Evolutionary conservation across 2,329 filamentous ascomycete genomes (phyloP).

Genomic region (Aspergillus sp.): DNA sequence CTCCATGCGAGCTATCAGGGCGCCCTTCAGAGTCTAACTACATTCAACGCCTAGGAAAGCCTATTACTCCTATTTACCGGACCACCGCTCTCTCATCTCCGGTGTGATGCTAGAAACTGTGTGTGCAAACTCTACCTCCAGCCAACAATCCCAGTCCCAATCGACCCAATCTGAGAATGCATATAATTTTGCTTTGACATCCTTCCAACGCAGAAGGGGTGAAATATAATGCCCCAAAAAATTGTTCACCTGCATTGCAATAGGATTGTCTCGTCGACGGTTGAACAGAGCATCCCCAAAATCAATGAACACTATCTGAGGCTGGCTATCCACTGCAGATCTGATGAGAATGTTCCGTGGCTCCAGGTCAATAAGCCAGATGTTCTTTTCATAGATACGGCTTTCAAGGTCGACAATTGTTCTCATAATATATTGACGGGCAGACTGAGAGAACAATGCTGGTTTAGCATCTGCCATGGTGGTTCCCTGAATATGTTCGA

Average conservation of each 20-base stretch:
- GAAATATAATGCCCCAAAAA: slow-evolving; percentile 19
- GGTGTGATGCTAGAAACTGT: slow-evolving; percentile 22
- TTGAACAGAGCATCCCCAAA: slow-evolving; percentile 22
- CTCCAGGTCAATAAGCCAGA: slow-evolving; percentile 17
- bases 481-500: slow-evolving; percentile 23
- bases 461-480: slow-evolving; percentile 21
- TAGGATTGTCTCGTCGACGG: slow-evolving; percentile 15
- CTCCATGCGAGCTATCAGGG: too few relatives aligned
- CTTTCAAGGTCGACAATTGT: slow-evolving; percentile 25
- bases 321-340: slow-evolving; percentile 1
- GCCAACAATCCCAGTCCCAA: slow-evolving; percentile 27
- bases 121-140: slow-evolving; percentile 24
- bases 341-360: slow-evolving; percentile 23
- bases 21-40: too few relatives aligned
- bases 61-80: not conserved
- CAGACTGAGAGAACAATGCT: slow-evolving; percentile 10
- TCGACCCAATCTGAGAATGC: slow-evolving; percentile 25
- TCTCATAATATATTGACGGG: slow-evolving; percentile 24
- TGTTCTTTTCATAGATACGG: slow-evolving; percentile 16
- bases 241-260: slow-evolving; percentile 1
- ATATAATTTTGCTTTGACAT: not conserved
- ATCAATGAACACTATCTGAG: slow-evolving; percentile 20
- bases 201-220: slow-evolving; percentile 22
- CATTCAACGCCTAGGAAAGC: too few relatives aligned
- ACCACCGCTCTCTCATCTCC: slow-evolving; percentile 17